Conservation (phyloP, 169 alveolate species). For the Plasmodium fragile region DNA sequence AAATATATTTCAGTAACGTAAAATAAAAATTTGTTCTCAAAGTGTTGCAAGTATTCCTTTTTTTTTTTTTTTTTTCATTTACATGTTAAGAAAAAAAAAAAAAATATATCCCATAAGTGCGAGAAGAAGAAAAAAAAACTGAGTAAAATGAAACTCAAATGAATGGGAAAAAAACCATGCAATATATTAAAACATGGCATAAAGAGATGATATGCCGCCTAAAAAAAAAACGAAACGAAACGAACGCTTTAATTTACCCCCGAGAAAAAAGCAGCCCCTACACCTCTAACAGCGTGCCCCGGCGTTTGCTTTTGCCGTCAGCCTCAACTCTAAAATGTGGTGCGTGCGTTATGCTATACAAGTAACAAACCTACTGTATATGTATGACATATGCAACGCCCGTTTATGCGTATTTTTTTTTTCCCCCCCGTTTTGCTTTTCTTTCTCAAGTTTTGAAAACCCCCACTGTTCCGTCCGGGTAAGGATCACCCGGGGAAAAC, state of each 20-base stretch:
- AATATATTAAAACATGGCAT: neutral
- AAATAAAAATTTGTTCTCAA: neutral
- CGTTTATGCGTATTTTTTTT: neutral
- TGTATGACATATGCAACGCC: neutral
- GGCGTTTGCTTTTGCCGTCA: neutral
- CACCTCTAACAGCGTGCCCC: conserved; percentile 23
- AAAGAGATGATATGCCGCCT: neutral
- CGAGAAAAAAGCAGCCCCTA: conserved; percentile 28
- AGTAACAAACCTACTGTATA: too few relatives aligned
- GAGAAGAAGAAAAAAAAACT: conserved; percentile 6
- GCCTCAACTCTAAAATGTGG: neutral
- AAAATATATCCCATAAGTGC: neutral
- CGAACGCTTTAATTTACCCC: neutral
- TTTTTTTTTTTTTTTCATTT: too few relatives aligned
- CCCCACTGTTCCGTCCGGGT: neutral
- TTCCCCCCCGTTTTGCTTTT: neutral
- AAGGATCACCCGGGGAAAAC: neutral
- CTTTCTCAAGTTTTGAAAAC: neutral
- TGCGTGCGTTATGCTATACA: neutral
- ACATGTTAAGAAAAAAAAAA: neutral
- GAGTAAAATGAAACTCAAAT: neutral
- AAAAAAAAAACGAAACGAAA: neutral
- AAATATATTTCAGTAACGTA: neutral
- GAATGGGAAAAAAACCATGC: neutral
- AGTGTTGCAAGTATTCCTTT: neutral